A percentile compares a stretch with the other conserved stretches of the same genome.
phyloP scores from a whole-genome alignment of 257 asterid genomes.

The Fraxinus anomala region DNA sequence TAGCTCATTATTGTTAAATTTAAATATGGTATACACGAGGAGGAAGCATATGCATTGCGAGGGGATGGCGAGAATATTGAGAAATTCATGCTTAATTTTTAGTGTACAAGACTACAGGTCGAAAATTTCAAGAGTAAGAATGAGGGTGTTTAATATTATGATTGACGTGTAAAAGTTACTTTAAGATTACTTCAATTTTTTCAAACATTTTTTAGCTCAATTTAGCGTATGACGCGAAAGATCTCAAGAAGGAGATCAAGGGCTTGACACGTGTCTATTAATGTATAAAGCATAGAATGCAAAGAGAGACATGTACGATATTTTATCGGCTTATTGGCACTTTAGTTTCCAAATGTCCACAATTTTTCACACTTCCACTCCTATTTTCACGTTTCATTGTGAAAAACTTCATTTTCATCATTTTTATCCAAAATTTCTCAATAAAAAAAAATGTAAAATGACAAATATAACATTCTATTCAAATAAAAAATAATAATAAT shows the following conservation, averaged over 20 bases:
- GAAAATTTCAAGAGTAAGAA: constrained; percentile 36
- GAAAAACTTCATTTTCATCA: no score
- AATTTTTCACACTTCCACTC: no score
- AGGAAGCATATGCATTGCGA: constrained; percentile 77
- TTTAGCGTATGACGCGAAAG: constrained; percentile 40
- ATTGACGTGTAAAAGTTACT: no score
- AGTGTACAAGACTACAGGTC: constrained; percentile 17
- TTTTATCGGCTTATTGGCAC: no score
- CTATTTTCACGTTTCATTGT: no score
- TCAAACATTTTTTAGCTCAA: constrained; percentile 20
- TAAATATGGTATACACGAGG: constrained; percentile 55
- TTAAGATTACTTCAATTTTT: constrained; percentile 1
- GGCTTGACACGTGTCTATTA: not conserved
- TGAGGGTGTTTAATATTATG: constrained; percentile 7
- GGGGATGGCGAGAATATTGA: constrained; percentile 72
- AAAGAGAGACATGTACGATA: not conserved
- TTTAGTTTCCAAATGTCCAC: no score
- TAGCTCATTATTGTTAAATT: no score
- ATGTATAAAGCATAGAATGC: not conserved
- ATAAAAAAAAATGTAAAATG: no score
- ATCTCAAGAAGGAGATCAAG: constrained; percentile 26
- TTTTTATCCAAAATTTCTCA: no score
- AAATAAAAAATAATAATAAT: no score
- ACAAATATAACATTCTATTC: no score
- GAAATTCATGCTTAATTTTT: constrained; percentile 39